Evolutionary conservation across 73 alveolate species (phyloP), one percentile per base, ranked within the genome.

Genomic region (Tetrahymena thermophila): DNA sequence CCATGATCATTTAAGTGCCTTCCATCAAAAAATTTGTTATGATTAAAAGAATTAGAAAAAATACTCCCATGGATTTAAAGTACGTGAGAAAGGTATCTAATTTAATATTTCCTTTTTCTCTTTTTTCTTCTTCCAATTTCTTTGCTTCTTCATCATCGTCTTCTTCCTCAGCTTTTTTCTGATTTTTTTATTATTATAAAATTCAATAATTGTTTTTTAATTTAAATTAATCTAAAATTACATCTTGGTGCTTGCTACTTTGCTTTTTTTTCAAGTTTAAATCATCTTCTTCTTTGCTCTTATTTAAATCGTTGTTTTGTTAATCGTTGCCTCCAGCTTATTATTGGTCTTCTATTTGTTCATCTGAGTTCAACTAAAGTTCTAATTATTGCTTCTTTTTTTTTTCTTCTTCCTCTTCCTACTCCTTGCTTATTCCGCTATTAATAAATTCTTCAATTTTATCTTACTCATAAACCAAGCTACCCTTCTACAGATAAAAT

Each of bases 61-160:
- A 56, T 4, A n/a, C 89, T 35, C 95, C 83, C 97, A 95, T 95
- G 43, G 93, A 55, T 37, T 83, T 50, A 37, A 95, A 15, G 43
- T 89, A 95, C 34, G 93, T 56, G 5, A 38, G 43, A 34, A 95
- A 84, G 42, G 97, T 95, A 43, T 95, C 95, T 43, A 89, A 57
- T 15, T 94, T 96, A 28, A 96, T 96, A 28, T 40, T 93, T 35
- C 97, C 97, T 35, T 28, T 35, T 93, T 95, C 96, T 84, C 96
- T 95, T 28, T 96, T 97, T 96, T 96, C 98, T 15, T 96, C 98
- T n/a, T 95, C 96, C 34, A 31, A 83, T 42, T 95, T 85, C 31
- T 93, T 37, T 37, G 58, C 93, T 35, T 96, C 84, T 28, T 34
- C 44, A 34, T 19, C 25, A 71, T 85, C 94, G 31, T 93, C 94